Percentiles rank a stretch among this genome's conserved stretches.
phyloP scores from a whole-genome alignment of 495 filamentous ascomycete species.

The Filosporella fistucella region DNA sequence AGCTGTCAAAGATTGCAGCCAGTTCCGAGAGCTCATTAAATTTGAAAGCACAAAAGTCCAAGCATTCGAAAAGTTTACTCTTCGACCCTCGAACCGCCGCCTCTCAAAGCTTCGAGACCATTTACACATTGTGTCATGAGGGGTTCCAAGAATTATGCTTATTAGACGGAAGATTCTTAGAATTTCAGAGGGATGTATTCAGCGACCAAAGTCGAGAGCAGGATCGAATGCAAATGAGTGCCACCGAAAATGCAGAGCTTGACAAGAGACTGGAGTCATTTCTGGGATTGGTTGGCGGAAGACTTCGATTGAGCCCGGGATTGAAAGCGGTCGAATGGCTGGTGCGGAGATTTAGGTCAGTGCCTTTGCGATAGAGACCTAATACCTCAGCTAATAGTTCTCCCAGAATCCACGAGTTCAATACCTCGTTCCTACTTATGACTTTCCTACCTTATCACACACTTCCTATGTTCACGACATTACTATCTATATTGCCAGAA shows the following conservation, averaged over 20 bases:
- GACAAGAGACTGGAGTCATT: conserved; percentile 76
- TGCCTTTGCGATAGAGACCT: neutral
- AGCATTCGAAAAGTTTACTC: conserved; percentile 87
- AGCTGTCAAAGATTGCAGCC: conserved; percentile 74
- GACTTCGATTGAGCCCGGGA: conserved; percentile 75
- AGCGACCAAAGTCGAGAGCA: conserved; percentile 85
- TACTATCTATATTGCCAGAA: conserved; percentile 76
- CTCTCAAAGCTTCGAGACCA: conserved; percentile 79
- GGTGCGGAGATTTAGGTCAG: conserved; percentile 82
- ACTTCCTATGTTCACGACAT: conserved; percentile 70
- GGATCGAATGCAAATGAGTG: conserved; percentile 80
- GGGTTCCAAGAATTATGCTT: conserved; percentile 87
- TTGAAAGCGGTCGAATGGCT: conserved; percentile 94
- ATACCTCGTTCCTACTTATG: conserved; percentile 71
- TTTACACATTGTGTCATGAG: conserved; percentile 81
- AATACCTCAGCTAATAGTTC: neutral
- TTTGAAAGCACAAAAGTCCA: conserved; percentile 80
- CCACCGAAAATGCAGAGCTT: conserved; percentile 72
- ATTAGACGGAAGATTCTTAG: conserved; percentile 69
- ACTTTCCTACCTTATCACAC: conserved; percentile 92
- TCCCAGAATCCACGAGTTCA: conserved; percentile 83
- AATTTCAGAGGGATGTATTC: conserved; percentile 71
- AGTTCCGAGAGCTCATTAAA: conserved; percentile 77
- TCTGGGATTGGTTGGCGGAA: conserved; percentile 68
- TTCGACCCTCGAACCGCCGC: conserved; percentile 79